Evolutionary conservation across 2,329 filamentous ascomycete genomes (phyloP), one percentile per base, ranked within the genome.

Genomic region (Aureobasidium pullulans): DNA sequence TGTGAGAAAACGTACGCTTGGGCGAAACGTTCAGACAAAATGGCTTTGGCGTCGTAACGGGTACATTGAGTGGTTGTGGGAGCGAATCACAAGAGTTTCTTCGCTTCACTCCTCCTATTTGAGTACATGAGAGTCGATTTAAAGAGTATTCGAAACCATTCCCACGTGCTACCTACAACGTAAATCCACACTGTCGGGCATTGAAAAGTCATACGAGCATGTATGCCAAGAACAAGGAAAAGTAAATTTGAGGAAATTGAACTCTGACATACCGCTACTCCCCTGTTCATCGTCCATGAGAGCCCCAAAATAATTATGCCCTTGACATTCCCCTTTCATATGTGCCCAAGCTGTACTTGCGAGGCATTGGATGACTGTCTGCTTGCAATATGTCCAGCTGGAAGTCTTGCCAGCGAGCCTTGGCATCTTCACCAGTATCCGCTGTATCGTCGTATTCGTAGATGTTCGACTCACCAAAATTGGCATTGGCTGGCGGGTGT

Each of bases 371-470:
- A 42, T 44, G 46, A 48, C 28, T 61, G 44, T 42, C 37, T 11
- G 19, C 7, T 23, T 52, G 37, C 2, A 62, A 11, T 37, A 50
- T 34, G 34, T 60, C 43, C 29, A 49, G 23, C 13, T 60, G 36
- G 28, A 63, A 63, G 36, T 63, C 60, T 56, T 63, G 62, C 62
- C 62, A 63, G 32, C 60, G 44, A 6, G 46, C 39, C 13, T 60
- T 59, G 15, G 46, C 44, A 19, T 57, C 53, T 48, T 60, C 60
- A 23, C 60, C 60, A 34, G 53, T 61, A 37, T 63, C 62, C n/a
- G 36, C 57, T n/a, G 36, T 29, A 34, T 57, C 57, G 36, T 63
- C 62, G 19, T 63, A 63, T n/a, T 52, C 53, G 23, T 53, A 63
- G 8, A 62, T 40, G 13, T 37, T 50, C 5, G 56, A 32, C 28